A percentile compares a stretch with the other conserved stretches of the same genome.
Conservation (phyloP, 148 eudicot species). For the Euryodendron excelsum region DNA sequence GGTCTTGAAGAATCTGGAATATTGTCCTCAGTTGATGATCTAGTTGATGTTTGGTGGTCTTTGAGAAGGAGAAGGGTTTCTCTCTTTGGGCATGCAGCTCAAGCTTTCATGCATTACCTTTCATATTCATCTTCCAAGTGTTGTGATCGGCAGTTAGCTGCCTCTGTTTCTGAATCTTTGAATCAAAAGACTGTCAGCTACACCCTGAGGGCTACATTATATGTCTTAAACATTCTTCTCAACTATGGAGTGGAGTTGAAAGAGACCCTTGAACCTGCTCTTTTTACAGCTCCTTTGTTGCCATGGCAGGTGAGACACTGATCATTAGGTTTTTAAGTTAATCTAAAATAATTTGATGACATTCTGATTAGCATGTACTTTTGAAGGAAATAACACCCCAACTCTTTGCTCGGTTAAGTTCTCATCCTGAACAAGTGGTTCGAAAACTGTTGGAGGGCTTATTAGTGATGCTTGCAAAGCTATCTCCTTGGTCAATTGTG, state of each 20-base stretch:
- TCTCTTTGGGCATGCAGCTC: conserved; percentile 92
- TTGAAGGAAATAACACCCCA: conserved; percentile 90
- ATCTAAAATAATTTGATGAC: conserved; percentile 1
- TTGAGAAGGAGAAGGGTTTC: conserved; percentile 85
- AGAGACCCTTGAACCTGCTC: conserved; percentile 78
- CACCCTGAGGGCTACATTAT: conserved; percentile 75
- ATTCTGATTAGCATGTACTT: conserved; percentile 33
- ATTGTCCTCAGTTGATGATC: conserved; percentile 41
- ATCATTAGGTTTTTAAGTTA: conserved; percentile 6
- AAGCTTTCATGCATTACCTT: conserved; percentile 74
- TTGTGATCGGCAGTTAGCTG: conserved; percentile 39
- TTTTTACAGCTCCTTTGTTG: conserved; percentile 75
- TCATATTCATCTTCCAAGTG: conserved; percentile 59
- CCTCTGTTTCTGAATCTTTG: conserved; percentile 35
- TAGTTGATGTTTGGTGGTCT: conserved; percentile 85
- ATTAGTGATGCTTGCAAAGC: conserved; percentile 83
- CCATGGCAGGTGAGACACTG: conserved; percentile 87
- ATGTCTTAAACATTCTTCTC: conserved; percentile 82
- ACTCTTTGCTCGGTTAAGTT: conserved; percentile 87
- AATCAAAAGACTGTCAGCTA: conserved; percentile 56
- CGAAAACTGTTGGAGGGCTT: conserved; percentile 81
- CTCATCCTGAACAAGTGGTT: conserved; percentile 81
- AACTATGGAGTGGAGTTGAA: conserved; percentile 85
- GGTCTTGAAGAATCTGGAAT: conserved; percentile 39
- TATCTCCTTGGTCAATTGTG: conserved; percentile 88